phyloP scores from a whole-genome alignment of 2,329 filamentous ascomycete species.

The Xylariaceae sp. region DNA sequence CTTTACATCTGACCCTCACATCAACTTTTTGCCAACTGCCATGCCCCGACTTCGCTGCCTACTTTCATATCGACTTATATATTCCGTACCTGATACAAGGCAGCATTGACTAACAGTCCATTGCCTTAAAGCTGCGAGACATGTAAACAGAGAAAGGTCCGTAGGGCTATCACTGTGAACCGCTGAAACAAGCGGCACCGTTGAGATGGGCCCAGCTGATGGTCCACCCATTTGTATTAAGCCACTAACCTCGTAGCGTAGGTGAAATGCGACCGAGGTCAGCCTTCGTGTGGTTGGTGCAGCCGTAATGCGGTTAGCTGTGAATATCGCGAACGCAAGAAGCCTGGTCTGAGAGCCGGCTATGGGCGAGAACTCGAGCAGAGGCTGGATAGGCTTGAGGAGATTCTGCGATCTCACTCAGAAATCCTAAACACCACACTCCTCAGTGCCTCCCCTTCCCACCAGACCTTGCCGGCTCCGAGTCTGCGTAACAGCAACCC shows the following conservation, averaged over 20 bases:
- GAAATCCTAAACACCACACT: conserved; percentile 60
- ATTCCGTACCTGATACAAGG: not conserved
- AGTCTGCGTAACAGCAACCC: conserved; percentile 47
- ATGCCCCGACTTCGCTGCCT: not conserved
- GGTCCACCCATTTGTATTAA: not conserved
- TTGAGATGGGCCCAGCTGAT: not conserved
- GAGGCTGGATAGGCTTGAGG: conserved; percentile 63
- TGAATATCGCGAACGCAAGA: conserved; percentile 65
- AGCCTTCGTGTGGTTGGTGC: conserved; percentile 67
- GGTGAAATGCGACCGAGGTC: conserved; percentile 71
- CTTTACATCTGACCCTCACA: conserved; percentile 16
- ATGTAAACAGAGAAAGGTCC: conserved; percentile 75
- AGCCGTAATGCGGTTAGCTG: conserved; percentile 57
- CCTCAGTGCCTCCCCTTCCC: conserved; percentile 35
- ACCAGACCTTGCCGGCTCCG: conserved; percentile 33
- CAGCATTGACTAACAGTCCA: conserved; percentile 34
- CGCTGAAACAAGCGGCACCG: not conserved
- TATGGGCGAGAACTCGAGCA: conserved; percentile 71
- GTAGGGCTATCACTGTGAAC: conserved; percentile 11
- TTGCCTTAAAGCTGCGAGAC: conserved; percentile 58
- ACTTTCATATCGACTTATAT: not conserved
- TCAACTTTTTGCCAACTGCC: conserved; percentile 5
- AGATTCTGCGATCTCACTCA: conserved; percentile 59
- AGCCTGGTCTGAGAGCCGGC: conserved; percentile 59
- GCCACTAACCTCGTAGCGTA: conserved; percentile 27